A percentile compares a stretch with the other conserved stretches of the same genome.
phyloP scores from a whole-genome alignment of 371 early-diverging fungal genomes.

The Apophysomyces sp. region DNA sequence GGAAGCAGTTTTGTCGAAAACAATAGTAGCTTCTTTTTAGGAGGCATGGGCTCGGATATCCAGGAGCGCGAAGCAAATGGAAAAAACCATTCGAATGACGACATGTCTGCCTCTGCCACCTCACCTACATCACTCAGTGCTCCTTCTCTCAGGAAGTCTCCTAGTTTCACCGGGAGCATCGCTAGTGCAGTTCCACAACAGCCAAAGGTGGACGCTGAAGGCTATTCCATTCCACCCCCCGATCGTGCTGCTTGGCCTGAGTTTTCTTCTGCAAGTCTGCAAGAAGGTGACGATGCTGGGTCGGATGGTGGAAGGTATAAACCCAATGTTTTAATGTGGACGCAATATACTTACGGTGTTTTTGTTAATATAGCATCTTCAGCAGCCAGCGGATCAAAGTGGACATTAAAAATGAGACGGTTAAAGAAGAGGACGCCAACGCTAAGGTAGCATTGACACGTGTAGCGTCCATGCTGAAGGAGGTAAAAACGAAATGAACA shows the following conservation, averaged over 20 bases:
- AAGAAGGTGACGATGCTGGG: constrained; percentile 6
- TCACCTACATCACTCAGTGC: constrained; percentile 17
- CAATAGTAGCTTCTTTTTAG: constrained; percentile 8
- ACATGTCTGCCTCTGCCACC: constrained; percentile 12
- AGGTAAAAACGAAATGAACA: constrained; percentile 1
- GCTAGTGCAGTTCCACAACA: constrained; percentile 10
- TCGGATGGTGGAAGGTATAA: constrained; percentile 26
- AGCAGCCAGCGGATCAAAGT: constrained; percentile 27
- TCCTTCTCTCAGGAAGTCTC: constrained; percentile 22
- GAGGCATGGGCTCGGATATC: background rate
- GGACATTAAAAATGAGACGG: constrained; percentile 34
- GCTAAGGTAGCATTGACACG: constrained; percentile 34
- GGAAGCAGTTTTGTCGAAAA: constrained; percentile 3
- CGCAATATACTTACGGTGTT: background rate
- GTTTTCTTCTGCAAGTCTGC: background rate
- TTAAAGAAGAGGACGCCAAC: constrained; percentile 33
- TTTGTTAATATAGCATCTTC: constrained; percentile 12
- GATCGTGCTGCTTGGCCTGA: constrained; percentile 50
- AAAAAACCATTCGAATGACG: background rate
- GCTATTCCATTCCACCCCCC: constrained; percentile 53
- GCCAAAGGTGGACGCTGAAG: constrained; percentile 45
- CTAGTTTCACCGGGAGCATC: constrained; percentile 35
- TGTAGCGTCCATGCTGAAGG: constrained; percentile 35
- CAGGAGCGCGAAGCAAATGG: background rate
- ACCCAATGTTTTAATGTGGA: background rate